These are phyloP conservation scores for Mucor irregularis DNA, from an alignment of 371 early-diverging fungal genomes.

Conservation along the genomic window DNA sequence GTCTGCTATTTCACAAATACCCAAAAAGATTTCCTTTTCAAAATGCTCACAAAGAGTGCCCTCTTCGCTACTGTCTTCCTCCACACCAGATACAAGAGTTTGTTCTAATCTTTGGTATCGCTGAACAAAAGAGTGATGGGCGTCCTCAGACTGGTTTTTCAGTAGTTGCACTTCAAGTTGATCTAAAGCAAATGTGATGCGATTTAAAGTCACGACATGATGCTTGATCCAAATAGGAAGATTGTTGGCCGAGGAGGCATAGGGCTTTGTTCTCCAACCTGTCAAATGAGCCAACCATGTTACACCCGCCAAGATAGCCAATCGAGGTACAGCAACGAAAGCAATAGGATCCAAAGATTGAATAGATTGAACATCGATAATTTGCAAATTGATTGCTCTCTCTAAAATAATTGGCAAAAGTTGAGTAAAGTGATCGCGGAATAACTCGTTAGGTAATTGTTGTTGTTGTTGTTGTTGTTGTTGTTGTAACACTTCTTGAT, in stretches of 20 bases:
- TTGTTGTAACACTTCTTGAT: not conserved
- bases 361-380: conserved; percentile 4
- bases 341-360: conserved; percentile 24
- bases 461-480: not conserved
- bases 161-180: not conserved
- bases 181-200: not conserved
- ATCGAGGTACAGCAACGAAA: conserved; percentile 30
- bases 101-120: conserved; percentile 9
- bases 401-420: conserved; percentile 26
- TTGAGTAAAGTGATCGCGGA: conserved; percentile 27
- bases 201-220: not conserved
- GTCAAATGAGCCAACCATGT: conserved; percentile 27
- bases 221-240: conserved; percentile 14
- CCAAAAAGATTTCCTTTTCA: conserved; percentile 14
- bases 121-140: conserved; percentile 14
- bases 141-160: conserved; percentile 5
- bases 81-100: conserved; percentile 7
- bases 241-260: not conserved
- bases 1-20: conserved; percentile 19
- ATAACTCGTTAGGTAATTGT: not conserved
- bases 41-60: not conserved
- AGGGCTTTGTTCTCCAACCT: conserved; percentile 13
- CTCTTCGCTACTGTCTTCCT: not conserved
- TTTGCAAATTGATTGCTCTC: conserved; percentile 9
- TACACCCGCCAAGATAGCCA: conserved; percentile 30